These are phyloP conservation scores for Aspergillus carbonarius DNA, from an alignment of 2,329 filamentous ascomycete species.

Conservation along the genomic window DNA sequence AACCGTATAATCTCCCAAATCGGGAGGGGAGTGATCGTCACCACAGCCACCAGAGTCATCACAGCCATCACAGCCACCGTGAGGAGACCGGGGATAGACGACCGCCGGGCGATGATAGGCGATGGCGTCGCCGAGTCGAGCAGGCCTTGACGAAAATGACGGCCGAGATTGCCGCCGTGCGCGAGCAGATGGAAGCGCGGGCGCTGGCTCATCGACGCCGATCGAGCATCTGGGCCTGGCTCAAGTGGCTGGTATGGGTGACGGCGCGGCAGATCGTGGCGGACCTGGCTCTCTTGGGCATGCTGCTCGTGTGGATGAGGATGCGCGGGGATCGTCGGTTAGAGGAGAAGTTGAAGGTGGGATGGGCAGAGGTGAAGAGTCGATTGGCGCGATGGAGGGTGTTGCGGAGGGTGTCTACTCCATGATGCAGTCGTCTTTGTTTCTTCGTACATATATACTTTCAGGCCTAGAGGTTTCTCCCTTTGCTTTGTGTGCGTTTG, in stretches of 20 bases:
- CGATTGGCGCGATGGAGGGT: constrained; percentile 30
- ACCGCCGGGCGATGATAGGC: constrained; percentile 42
- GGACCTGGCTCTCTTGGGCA: constrained; percentile 59
- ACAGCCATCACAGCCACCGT: constrained; percentile 6
- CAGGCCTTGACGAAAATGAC: constrained; percentile 84
- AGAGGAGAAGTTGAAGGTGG: constrained; percentile 38
- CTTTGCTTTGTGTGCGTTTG: background rate
- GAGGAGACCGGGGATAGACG: constrained; percentile 13
- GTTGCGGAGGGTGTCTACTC: constrained; percentile 14
- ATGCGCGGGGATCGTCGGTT: constrained; percentile 44
- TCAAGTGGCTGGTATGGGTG: constrained; percentile 68
- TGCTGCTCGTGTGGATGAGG: constrained; percentile 43
- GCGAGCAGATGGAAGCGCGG: constrained; percentile 82
- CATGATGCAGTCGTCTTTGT: background rate
- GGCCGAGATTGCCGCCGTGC: constrained; percentile 84
- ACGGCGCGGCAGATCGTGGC: constrained; percentile 70
- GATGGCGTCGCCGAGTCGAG: constrained; percentile 82
- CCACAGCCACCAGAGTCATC: constrained; percentile 6
- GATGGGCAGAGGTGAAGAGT: constrained; percentile 35
- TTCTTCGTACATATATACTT: background rate
- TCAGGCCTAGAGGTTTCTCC: background rate
- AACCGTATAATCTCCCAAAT: constrained; percentile 5
- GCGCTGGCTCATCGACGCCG: constrained; percentile 68
- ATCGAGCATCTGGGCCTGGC: constrained; percentile 67
- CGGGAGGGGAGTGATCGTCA: constrained; percentile 12